Evolutionary conservation across 768 basidiomycete species (phyloP), one percentile per base, ranked within the genome.

Genomic region (Leccinellum albellum): DNA sequence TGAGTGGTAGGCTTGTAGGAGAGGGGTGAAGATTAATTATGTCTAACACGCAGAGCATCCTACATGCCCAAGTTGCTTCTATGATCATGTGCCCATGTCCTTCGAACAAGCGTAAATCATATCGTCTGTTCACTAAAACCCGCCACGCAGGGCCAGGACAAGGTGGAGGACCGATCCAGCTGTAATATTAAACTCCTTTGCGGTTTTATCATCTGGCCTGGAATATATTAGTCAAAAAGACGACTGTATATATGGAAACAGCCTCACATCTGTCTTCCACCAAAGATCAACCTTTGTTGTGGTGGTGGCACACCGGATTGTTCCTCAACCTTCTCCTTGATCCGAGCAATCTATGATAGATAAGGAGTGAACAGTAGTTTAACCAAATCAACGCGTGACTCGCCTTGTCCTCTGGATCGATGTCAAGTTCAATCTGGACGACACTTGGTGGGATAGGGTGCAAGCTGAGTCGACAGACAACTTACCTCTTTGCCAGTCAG

Each of bases 241-340:
- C 24, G 29, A 2, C 14, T 23, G 6, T 48, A 42, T 29, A 40
- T 40, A n/a, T 10, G 37, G 28, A 28, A 51, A 35, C 29, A 48
- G 40, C 76, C 83, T 74, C 73, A 98, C 96, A 98, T 87, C 70
- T 97, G 95, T 68, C 94, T 85, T 32, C 96, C 96, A 67, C 83
- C 75, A 72, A 88, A 97, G 71, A 98, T 98, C 67, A 98, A 74
- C 56, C 96, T 85, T 73, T 98, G 96, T 73, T 98, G 96, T 44
- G 80, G 91, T 59, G 96, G 96, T 23, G 96, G 96, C 42, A 98
- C 96, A 62, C 96, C 96, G 6, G 94, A 94, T 76, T 98, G 95
- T 78, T 98, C 95, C 73, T 98, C 96, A 9, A 98, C 93, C 73
- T 91, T 91, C 81, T 96, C 94, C 78, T 98, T 98, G 75, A 98